These are phyloP conservation scores for Colletotrichum graminicola DNA, from an alignment of 2,329 filamentous ascomycete species.

Conservation along the genomic window DNA sequence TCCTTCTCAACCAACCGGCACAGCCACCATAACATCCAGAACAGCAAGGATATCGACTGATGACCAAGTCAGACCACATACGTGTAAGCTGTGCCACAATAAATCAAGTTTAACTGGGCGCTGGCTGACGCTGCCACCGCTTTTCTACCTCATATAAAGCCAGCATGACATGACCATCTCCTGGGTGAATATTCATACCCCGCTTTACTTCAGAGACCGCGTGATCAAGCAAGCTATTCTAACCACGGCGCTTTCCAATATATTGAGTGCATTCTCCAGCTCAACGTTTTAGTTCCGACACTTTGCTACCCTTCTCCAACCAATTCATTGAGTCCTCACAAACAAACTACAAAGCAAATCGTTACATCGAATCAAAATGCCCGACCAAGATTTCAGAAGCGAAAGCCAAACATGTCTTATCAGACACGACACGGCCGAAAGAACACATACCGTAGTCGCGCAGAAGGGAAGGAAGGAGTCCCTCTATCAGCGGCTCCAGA, in stretches of 20 bases:
- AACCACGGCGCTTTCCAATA: not conserved
- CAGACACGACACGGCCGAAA: not conserved
- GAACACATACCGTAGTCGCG: not conserved
- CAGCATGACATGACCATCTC: not conserved
- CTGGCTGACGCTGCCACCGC: not conserved
- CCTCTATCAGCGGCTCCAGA: conserved; percentile 49
- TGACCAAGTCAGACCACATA: not conserved
- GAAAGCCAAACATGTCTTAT: conserved; percentile 12
- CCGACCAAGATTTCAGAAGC: not conserved
- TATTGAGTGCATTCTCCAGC: not conserved
- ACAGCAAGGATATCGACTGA: too few species aligned
- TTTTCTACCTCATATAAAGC: not conserved
- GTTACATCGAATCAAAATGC: not conserved
- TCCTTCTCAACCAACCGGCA: not conserved
- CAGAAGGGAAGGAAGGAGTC: conserved; percentile 44
- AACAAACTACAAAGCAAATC: not conserved
- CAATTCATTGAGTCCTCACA: not conserved
- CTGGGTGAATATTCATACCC: not conserved
- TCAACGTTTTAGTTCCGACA: not conserved
- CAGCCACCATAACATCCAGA: too few species aligned
- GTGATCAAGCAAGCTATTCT: not conserved
- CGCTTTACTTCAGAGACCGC: too few species aligned
- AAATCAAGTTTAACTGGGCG: not conserved
- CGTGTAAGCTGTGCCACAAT: not conserved
- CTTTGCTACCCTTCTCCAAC: not conserved